A percentile compares a stretch with the other conserved stretches of the same genome.
phyloP scores from a whole-genome alignment of 345 rosid genomes.

The Alliaria petiolata region DNA sequence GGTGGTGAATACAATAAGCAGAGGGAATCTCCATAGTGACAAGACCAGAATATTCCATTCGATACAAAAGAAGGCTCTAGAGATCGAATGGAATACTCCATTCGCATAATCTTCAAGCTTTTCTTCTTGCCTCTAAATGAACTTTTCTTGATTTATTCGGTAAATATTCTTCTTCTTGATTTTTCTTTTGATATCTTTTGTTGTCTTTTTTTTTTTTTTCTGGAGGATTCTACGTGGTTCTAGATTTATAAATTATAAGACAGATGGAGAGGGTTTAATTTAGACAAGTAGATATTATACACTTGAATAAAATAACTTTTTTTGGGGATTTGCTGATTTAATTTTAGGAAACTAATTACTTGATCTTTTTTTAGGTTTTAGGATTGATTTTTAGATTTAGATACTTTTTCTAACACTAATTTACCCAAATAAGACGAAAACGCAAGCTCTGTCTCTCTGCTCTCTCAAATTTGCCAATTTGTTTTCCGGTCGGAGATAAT shows the following conservation, averaged over 20 bases:
- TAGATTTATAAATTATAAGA: slow-evolving; percentile 6
- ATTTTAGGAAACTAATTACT: not conserved
- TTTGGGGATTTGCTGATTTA: not conserved
- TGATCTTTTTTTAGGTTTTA: not conserved
- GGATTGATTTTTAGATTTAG: not conserved
- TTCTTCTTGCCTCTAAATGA: not conserved
- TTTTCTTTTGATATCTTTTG: not conserved
- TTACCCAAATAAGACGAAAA: not conserved
- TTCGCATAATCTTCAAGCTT: not conserved
- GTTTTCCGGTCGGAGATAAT: too few species aligned
- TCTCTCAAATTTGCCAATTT: too few species aligned
- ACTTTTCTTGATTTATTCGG: not conserved
- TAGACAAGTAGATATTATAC: slow-evolving; percentile 14
- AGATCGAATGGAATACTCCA: slow-evolving; percentile 29
- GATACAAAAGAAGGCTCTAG: slow-evolving; percentile 25
- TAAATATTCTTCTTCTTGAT: not conserved
- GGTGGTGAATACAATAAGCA: not conserved
- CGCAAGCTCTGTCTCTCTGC: too few species aligned
- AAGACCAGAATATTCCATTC: slow-evolving; percentile 15
- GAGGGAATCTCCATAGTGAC: slow-evolving; percentile 12
- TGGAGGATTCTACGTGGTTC: slow-evolving; percentile 13
- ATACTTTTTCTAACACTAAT: not conserved
- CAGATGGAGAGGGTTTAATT: slow-evolving; percentile 2
- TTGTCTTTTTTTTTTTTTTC: slow-evolving; percentile 4
- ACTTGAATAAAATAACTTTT: not conserved